phyloP scores from a whole-genome alignment of 2,329 filamentous ascomycete species.

The Penicillium sp. region DNA sequence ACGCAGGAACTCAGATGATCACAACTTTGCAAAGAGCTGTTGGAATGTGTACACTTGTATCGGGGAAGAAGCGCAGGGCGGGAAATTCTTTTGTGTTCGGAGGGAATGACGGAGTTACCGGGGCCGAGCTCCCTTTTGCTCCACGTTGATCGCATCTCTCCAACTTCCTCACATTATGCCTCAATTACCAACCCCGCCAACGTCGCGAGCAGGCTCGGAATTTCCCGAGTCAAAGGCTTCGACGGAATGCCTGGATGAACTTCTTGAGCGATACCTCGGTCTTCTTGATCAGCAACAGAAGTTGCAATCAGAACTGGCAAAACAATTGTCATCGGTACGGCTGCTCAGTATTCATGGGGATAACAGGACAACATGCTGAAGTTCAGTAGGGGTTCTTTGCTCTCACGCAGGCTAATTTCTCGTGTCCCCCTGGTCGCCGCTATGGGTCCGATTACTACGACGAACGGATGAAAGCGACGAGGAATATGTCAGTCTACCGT shows the following conservation, averaged over 20 bases:
- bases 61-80: slow-evolving; percentile 23
- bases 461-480: slow-evolving; percentile 52
- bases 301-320: slow-evolving; percentile 40
- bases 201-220: slow-evolving; percentile 34
- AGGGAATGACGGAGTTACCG: slow-evolving; percentile 42
- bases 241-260: slow-evolving; percentile 38
- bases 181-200: slow-evolving; percentile 38
- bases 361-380: slow-evolving; percentile 19
- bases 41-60: neutral
- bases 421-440: slow-evolving; percentile 45
- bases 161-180: slow-evolving; percentile 24
- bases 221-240: slow-evolving; percentile 19
- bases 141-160: slow-evolving; percentile 13
- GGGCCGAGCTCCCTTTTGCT: slow-evolving; percentile 29
- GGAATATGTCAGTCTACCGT: slow-evolving; percentile 36
- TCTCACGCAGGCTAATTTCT: slow-evolving; percentile 52
- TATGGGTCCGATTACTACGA: slow-evolving; percentile 55
- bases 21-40: neutral
- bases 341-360: neutral
- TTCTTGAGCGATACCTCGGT: slow-evolving; percentile 46
- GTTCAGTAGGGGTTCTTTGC: slow-evolving; percentile 48
- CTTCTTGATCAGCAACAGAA: slow-evolving; percentile 47
- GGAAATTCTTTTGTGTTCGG: slow-evolving; percentile 41
- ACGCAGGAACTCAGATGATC: neutral
- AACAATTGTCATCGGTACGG: slow-evolving; percentile 43